Percentiles rank a stretch among this genome's conserved stretches.
phyloP scores from a whole-genome alignment of 305 asterid species.

The Plantago rigida region DNA sequence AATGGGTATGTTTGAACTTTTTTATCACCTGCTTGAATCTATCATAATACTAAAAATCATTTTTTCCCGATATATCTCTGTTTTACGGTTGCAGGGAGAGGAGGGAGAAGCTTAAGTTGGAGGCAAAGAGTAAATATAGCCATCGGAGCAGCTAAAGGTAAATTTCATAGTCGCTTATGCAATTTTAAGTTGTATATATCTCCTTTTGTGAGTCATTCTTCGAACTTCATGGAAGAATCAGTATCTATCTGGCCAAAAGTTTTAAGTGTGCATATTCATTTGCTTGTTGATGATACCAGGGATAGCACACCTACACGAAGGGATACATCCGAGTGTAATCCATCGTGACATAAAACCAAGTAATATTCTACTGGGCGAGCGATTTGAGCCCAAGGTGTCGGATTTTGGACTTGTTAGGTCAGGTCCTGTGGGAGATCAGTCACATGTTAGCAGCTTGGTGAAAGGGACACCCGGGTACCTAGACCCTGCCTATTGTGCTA shows the following conservation, averaged over 20 bases:
- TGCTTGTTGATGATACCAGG: slow-evolving; percentile 31
- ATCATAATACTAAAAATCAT: background rate
- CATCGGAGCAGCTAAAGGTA: slow-evolving; percentile 75
- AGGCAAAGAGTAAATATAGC: slow-evolving; percentile 66
- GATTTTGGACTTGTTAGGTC: slow-evolving; percentile 66
- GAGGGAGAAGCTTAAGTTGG: slow-evolving; percentile 58
- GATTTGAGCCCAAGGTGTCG: slow-evolving; percentile 64
- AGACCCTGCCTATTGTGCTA: slow-evolving; percentile 68
- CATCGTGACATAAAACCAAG: slow-evolving; percentile 75
- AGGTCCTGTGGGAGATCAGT: slow-evolving; percentile 57
- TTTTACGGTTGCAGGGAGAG: slow-evolving; percentile 38
- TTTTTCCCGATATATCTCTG: background rate
- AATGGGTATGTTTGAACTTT: slow-evolving; percentile 35
- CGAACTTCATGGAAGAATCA: background rate
- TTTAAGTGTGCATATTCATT: background rate
- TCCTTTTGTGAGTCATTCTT: background rate
- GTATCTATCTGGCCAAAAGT: too few species aligned
- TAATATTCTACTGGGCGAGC: slow-evolving; percentile 54
- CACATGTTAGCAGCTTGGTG: slow-evolving; percentile 58
- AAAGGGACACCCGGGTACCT: slow-evolving; percentile 77
- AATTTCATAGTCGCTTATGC: background rate
- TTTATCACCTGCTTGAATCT: background rate
- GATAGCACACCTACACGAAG: slow-evolving; percentile 64
- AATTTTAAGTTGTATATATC: too few species aligned
- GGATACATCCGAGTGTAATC: slow-evolving; percentile 53